These are phyloP conservation scores for Hyaloscypha hepaticicola DNA, from an alignment of 495 filamentous ascomycete genomes.

Conservation along the genomic window DNA sequence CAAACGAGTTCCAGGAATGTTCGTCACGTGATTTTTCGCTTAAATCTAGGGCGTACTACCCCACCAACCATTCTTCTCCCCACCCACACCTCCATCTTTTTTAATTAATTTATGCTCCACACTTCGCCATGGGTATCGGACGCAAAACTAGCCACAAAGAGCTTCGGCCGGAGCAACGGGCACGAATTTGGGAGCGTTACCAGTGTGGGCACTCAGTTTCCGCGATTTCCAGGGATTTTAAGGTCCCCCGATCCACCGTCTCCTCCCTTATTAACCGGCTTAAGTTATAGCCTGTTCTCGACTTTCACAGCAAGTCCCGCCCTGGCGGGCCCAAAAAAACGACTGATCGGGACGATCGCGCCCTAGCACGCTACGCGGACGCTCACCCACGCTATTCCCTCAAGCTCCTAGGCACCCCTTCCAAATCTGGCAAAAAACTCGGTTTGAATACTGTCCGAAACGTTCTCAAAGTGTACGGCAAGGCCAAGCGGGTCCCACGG, in stretches of 20 bases:
- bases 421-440: slow-evolving; percentile 12
- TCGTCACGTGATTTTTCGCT: slow-evolving; percentile 3
- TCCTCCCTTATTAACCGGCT: slow-evolving; percentile 8
- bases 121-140: neutral
- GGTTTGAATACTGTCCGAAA: neutral
- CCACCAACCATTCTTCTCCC: neutral
- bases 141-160: slow-evolving; percentile 7
- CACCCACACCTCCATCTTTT: neutral
- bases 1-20: too few species aligned
- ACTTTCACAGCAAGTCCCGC: neutral
- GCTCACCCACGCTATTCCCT: slow-evolving; percentile 30
- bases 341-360: neutral
- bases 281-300: neutral
- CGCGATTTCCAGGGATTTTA: neutral
- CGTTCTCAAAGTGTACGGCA: slow-evolving; percentile 8
- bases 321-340: neutral
- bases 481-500: slow-evolving; percentile 16
- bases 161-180: neutral
- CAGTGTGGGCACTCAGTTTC: neutral
- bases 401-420: slow-evolving; percentile 5
- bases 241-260: neutral
- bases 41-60: neutral
- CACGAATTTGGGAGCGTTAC: neutral
- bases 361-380: slow-evolving; percentile 32
- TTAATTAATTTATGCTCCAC: neutral